Percentiles rank a stretch among this genome's conserved stretches.
Conservation (phyloP, 1,284 basidiomycete species). For the Trichosporon sp. region DNA sequence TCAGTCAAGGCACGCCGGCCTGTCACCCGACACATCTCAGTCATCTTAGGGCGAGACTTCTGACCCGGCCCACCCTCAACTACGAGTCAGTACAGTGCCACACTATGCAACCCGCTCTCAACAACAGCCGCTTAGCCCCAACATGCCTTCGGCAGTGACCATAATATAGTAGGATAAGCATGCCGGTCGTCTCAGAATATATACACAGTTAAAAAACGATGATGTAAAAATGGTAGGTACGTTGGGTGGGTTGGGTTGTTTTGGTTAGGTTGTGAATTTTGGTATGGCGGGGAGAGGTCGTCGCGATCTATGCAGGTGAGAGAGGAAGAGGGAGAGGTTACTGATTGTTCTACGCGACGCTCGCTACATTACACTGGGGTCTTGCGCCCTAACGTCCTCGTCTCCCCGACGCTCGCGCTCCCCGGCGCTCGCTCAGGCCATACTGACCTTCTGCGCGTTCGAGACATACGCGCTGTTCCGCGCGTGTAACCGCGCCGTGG, state of each 20-base stretch:
- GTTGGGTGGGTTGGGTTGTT: neutral
- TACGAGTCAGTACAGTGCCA: no score
- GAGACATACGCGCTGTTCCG: constrained; percentile 22
- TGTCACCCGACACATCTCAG: no score
- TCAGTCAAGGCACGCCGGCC: no score
- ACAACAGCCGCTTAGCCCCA: no score
- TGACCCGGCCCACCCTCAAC: no score
- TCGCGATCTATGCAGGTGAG: neutral
- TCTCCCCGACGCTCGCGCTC: neutral
- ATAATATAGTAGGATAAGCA: neutral
- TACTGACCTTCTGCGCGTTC: constrained; percentile 22
- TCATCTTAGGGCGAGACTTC: no score
- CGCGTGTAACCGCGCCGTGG: constrained; percentile 18
- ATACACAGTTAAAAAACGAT: neutral
- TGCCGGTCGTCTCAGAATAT: neutral
- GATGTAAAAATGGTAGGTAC: neutral
- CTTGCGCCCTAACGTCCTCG: no score
- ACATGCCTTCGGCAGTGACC: no score
- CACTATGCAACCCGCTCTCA: no score
- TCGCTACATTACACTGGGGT: no score
- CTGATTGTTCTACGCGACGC: neutral
- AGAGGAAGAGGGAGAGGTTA: no score
- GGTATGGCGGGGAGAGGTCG: neutral
- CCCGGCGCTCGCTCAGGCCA: constrained; percentile 6
- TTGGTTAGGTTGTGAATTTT: no score